These are phyloP conservation scores for Cercospora sp. DNA, from an alignment of 2,329 filamentous ascomycete species.

Conservation along the genomic window DNA sequence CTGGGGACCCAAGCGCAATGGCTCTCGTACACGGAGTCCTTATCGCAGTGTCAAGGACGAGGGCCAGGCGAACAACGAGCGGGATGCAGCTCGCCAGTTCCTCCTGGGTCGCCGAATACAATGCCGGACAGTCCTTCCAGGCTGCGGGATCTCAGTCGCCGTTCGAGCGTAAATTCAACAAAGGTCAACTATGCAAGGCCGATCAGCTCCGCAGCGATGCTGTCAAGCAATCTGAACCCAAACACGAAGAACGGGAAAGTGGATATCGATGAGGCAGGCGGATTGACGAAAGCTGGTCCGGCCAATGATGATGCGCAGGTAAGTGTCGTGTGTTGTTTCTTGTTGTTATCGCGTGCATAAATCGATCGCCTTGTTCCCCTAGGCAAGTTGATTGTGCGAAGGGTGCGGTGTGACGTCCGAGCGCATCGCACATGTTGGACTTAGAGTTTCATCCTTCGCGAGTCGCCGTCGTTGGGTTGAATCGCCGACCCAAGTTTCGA, in stretches of 20 bases:
- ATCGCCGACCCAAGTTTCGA: slow-evolving; percentile 7
- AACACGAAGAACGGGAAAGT: slow-evolving; percentile 3
- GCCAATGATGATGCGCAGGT: background rate
- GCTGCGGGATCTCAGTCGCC: slow-evolving; percentile 24
- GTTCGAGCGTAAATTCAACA: slow-evolving; percentile 26
- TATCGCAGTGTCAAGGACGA: slow-evolving; percentile 30
- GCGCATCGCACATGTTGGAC: background rate
- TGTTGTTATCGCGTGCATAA: background rate
- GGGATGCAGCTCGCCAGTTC: slow-evolving; percentile 16
- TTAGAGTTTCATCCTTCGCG: background rate
- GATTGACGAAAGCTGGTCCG: slow-evolving; percentile 2
- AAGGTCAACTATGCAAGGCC: slow-evolving; percentile 33
- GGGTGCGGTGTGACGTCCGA: slow-evolving; percentile 8
- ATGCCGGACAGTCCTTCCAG: slow-evolving; percentile 16
- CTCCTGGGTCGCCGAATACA: background rate
- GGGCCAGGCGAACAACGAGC: slow-evolving; percentile 26
- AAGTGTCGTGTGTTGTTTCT: background rate
- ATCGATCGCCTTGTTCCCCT: background rate
- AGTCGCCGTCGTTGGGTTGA: slow-evolving; percentile 3
- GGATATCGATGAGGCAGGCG: slow-evolving; percentile 5
- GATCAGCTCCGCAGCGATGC: slow-evolving; percentile 25
- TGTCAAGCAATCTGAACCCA: slow-evolving; percentile 14
- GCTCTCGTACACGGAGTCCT: slow-evolving; percentile 27
- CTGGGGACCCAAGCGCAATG: slow-evolving; percentile 22
- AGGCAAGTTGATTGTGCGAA: background rate